Evolutionary conservation across 176 grass and related monocot species (phyloP).

Genomic region (Canna indica): DNA sequence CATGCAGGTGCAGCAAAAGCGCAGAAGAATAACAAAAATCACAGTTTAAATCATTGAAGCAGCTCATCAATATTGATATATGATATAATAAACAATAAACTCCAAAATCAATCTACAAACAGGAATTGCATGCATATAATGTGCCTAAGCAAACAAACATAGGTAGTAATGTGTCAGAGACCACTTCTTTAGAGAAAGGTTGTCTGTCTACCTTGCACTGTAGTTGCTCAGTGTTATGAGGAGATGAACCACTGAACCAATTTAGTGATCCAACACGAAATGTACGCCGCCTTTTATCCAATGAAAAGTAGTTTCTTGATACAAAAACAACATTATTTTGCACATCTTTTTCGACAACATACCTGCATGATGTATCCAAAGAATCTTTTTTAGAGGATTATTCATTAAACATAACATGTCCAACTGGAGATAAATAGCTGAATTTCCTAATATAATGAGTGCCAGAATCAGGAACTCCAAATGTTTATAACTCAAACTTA

Average conservation of each 20-base stretch:
- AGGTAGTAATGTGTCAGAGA: too few species aligned
- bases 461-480: not conserved
- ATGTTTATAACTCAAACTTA: too few species aligned
- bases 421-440: not conserved
- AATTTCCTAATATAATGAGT: not conserved
- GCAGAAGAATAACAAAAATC: not conserved
- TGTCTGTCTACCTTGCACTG: slow-evolving; percentile 99
- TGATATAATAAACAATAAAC: too few species aligned
- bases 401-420: not conserved
- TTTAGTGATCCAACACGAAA: slow-evolving; percentile 74
- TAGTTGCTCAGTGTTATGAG: slow-evolving; percentile 32
- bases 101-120: too few species aligned
- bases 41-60: not conserved
- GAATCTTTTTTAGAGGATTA: not conserved
- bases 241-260: slow-evolving; percentile 55
- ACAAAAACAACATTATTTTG: slow-evolving; percentile 80
- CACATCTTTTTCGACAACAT: slow-evolving; percentile 90
- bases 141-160: too few species aligned
- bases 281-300: slow-evolving; percentile 65
- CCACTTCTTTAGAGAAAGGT: too few species aligned
- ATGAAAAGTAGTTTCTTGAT: slow-evolving; percentile 87
- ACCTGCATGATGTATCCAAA: slow-evolving; percentile 37
- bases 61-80: too few species aligned
- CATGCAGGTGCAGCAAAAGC: not conserved
- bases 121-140: too few species aligned